Base-by-base conservation (phyloP, 1,284 basidiomycete genomes). In the Malassezia dermatis region DNA sequence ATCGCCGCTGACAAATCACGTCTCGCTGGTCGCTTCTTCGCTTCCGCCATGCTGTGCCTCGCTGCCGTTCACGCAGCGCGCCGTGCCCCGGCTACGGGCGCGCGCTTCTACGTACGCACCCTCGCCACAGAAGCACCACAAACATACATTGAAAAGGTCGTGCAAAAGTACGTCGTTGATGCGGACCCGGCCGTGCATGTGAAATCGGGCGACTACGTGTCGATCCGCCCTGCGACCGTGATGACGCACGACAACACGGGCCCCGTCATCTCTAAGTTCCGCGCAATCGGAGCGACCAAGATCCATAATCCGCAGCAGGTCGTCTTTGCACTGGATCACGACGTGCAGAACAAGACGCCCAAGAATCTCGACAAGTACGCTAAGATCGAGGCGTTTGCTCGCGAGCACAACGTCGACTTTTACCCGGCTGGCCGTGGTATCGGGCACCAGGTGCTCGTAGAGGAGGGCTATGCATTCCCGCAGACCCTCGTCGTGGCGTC, bases 391-490 rank as follows among this genome's bases (percentile, higher is more conserved):
- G 80, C 81, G 1, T 98, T 96, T 70, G 91, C 90, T 3, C 83
- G 89, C 42, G 77, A 82, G 56, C 86, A 96, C 64, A 81, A 80
- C 10, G 80, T 99, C 65, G 89, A 98, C 77, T 98, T 98, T 76
- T 98, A 90, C 76, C 93, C 93, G 40, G 91, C 93, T 4, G 94
- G 93, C 17, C 82, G 93, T 35, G 93, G 93, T n/a, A 99, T 99
- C 59, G 93, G 93, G 0, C 72, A 72, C 48, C 71, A 75, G 53
- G 64, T 73, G 34, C 60, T 74, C 24, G 67, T 73, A 2, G 72
- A 73, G 52, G 68, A 75, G 53, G 67, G 67, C 7, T 73, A 69
- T 23, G 69, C 69, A 8, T 74, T 74, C 49, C 70, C 71, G n/a
- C 68, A 73, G 59, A 73, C 75, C 19, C 55, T 71, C 24, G 66